Percentiles rank a stretch among this genome's conserved stretches.
Conservation (phyloP, 805 yeast genomes). For the Starmera pachycereana region DNA sequence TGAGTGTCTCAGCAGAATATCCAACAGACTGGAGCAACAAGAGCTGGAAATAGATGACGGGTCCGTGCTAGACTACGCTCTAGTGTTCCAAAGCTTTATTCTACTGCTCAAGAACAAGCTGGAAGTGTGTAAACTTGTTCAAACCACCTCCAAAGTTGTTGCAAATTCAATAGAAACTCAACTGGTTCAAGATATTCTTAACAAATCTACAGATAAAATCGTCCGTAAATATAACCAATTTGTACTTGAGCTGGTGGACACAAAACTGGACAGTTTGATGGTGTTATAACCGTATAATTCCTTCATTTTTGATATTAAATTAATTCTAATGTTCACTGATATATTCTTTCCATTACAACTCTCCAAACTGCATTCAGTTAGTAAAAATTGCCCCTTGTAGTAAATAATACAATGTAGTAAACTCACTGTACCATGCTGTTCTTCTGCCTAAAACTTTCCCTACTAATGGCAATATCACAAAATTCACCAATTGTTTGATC, state of each 20-base stretch:
- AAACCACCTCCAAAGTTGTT: background rate
- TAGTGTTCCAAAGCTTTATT: background rate
- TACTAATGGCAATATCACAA: slow-evolving; percentile 52
- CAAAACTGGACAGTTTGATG: no score
- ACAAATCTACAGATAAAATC: slow-evolving; percentile 4
- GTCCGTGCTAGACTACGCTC: background rate
- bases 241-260: no score
- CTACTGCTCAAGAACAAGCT: slow-evolving; percentile 10
- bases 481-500: slow-evolving; percentile 43
- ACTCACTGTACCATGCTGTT: slow-evolving; percentile 26
- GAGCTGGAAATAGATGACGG: background rate
- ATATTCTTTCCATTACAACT: no score
- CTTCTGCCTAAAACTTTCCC: slow-evolving; percentile 63
- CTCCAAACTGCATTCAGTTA: no score
- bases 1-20: slow-evolving; percentile 16
- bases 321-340: no score
- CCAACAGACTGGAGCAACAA: slow-evolving; percentile 1
- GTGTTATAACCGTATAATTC: no score
- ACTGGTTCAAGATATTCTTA: slow-evolving; percentile 12
- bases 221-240: no score
- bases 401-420: no score
- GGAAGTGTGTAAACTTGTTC: slow-evolving; percentile 3
- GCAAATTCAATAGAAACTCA: slow-evolving; percentile 6
- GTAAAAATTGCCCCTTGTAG: no score
- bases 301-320: no score